Conservation (phyloP, 495 filamentous ascomycete species). For the Penicillium samsonianum region DNA sequence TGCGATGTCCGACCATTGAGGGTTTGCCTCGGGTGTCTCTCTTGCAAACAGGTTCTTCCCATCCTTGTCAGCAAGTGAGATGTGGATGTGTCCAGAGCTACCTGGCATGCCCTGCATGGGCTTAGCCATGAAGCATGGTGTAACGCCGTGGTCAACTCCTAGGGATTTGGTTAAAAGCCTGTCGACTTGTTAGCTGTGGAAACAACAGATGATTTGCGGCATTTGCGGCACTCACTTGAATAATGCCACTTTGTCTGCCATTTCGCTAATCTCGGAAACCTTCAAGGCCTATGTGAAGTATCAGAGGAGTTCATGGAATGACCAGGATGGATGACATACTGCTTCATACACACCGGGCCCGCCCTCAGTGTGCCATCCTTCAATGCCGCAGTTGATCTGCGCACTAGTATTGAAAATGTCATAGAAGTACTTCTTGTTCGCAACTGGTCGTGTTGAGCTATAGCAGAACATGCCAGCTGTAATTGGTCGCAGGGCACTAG, state of each 20-base stretch:
- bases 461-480: constrained; percentile 96
- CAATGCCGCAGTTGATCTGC: constrained; percentile 73
- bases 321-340: constrained; percentile 36
- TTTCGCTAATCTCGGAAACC: constrained; percentile 70
- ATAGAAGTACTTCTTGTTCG: constrained; percentile 90
- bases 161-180: constrained; percentile 79
- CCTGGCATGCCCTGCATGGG: constrained; percentile 82
- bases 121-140: constrained; percentile 97
- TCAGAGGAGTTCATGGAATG: constrained; percentile 8
- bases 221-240: constrained; percentile 65
- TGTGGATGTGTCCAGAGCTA: constrained; percentile 88
- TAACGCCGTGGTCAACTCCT: constrained; percentile 77
- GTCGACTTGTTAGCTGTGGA: neutral
- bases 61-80: constrained; percentile 65
- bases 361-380: constrained; percentile 93
- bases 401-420: constrained; percentile 75
- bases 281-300: constrained; percentile 55
- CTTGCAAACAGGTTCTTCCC: constrained; percentile 76
- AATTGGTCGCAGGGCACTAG: constrained; percentile 63
- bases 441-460: constrained; percentile 78
- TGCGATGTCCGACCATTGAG: constrained; percentile 68
- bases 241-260: constrained; percentile 80
- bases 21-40: constrained; percentile 61
- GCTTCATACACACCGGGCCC: constrained; percentile 92
- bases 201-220: neutral